Evolutionary conservation across 345 rosid genomes (phyloP).

Genomic region (Eucalyptus polyanthemos): DNA sequence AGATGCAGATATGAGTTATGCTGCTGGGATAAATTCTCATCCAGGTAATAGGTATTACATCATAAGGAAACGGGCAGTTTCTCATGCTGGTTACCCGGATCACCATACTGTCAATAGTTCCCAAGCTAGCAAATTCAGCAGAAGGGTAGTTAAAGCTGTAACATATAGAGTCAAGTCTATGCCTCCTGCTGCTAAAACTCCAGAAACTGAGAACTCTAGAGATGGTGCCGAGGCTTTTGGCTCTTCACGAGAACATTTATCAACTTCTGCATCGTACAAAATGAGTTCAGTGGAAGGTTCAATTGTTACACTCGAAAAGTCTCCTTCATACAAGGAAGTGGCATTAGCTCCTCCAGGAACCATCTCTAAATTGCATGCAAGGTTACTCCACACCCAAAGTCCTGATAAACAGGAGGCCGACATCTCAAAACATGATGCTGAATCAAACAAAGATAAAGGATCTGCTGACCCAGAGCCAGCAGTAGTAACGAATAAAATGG

Average conservation of each 20-base stretch:
- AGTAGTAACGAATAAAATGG: conserved; percentile 6
- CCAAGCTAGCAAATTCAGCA: conserved; percentile 61
- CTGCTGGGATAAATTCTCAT: conserved; percentile 35
- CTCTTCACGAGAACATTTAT: conserved; percentile 28
- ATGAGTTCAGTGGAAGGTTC: conserved; percentile 22
- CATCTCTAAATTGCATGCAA: conserved; percentile 54
- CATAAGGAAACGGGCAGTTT: conserved; percentile 50
- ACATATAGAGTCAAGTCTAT: conserved; percentile 73
- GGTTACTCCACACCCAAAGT: conserved; percentile 32
- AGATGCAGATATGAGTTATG: conserved; percentile 38
- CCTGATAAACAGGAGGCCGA: conserved; percentile 25
- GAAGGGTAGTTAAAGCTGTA: conserved; percentile 70
- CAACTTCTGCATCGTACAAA: conserved; percentile 23
- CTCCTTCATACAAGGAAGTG: conserved; percentile 97
- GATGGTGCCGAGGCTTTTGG: conserved; percentile 16
- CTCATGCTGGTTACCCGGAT: conserved; percentile 60
- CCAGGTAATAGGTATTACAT: conserved; percentile 54
- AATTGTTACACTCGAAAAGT: conserved; percentile 63
- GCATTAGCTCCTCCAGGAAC: conserved; percentile 96
- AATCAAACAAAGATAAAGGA: conserved; percentile 18
- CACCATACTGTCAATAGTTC: conserved; percentile 31
- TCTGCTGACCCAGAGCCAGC: conserved; percentile 7
- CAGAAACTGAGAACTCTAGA: conserved; percentile 19
- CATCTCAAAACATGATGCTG: conserved; percentile 15
- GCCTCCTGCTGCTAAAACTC: conserved; percentile 36